phyloP scores from a whole-genome alignment of 768 basidiomycete species.

The Lyophyllum atratum region DNA sequence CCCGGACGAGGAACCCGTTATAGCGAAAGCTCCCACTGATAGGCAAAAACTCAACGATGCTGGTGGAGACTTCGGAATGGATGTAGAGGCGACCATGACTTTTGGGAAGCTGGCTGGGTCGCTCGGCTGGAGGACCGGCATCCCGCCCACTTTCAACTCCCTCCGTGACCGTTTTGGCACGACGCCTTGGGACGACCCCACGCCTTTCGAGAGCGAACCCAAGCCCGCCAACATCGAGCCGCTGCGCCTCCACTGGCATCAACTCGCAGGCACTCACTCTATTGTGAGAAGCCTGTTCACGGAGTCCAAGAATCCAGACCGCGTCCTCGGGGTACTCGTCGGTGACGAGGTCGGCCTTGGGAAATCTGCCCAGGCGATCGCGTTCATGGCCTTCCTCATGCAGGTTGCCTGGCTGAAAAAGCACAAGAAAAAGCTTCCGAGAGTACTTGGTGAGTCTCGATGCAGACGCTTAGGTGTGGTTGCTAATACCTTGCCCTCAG shows the following conservation, averaged over 20 bases:
- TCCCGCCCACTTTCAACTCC: slow-evolving; percentile 23
- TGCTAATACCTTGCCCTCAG: not conserved
- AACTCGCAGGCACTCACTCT: slow-evolving; percentile 23
- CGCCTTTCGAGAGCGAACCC: not conserved
- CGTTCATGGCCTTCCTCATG: slow-evolving; percentile 21
- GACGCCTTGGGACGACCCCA: slow-evolving; percentile 19
- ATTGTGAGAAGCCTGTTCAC: slow-evolving; percentile 19
- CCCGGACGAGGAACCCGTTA: not conserved
- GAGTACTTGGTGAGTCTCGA: slow-evolving; percentile 8
- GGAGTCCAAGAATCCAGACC: not conserved
- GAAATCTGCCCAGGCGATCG: slow-evolving; percentile 26
- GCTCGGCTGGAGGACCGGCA: slow-evolving; percentile 18
- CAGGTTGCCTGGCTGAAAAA: slow-evolving; percentile 4
- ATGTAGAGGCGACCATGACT: slow-evolving; percentile 3
- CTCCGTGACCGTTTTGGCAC: slow-evolving; percentile 16
- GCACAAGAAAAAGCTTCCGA: not conserved
- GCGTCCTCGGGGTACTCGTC: slow-evolving; percentile 19
- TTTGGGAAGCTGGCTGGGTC: too few relatives aligned
- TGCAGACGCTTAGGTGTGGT: too few relatives aligned
- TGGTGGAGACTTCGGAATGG: slow-evolving; percentile 7
- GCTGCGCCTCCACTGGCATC: slow-evolving; percentile 26
- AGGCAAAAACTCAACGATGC: slow-evolving; percentile 14
- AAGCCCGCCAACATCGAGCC: not conserved
- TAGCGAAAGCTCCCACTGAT: slow-evolving; percentile 10
- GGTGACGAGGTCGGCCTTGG: slow-evolving; percentile 33